Conservation (phyloP, 2,329 filamentous ascomycete species). For the Sodiomyces alkalinus region DNA sequence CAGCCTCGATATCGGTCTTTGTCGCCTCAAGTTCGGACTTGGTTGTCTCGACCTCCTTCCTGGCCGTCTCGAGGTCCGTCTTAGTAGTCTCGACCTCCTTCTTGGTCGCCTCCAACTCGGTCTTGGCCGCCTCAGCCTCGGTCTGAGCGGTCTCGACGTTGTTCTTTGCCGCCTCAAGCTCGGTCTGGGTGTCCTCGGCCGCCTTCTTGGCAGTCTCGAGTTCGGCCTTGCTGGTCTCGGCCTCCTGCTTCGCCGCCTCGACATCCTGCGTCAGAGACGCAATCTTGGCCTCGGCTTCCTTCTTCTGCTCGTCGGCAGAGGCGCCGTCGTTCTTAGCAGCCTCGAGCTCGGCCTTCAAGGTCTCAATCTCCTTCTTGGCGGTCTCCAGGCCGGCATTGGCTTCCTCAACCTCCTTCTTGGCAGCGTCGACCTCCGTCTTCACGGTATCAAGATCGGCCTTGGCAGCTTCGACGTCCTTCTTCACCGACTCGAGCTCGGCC, state of each 20-base stretch:
- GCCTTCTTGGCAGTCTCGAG: constrained; percentile 7
- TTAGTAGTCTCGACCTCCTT: constrained; percentile 12
- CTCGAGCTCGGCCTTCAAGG: constrained; percentile 1
- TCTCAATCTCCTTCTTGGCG: no score
- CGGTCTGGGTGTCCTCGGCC: constrained; percentile 6
- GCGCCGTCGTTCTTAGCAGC: constrained; percentile 1
- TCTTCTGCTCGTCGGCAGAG: constrained; percentile 13
- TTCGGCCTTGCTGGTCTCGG: not conserved
- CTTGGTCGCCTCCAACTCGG: constrained; percentile 6
- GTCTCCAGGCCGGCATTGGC: not conserved
- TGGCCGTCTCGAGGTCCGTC: constrained; percentile 2
- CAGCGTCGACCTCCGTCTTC: not conserved
- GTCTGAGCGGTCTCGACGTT: not conserved
- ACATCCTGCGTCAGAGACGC: not conserved
- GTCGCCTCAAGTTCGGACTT: constrained; percentile 10
- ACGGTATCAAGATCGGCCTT: constrained; percentile 9
- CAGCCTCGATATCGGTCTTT: constrained; percentile 14
- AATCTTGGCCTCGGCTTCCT: constrained; percentile 7
- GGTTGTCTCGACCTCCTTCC: not conserved
- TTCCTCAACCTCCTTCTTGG: constrained; percentile 5
- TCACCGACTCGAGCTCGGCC: constrained; percentile 4
- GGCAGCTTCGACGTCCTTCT: constrained; percentile 9
- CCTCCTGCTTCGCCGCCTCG: not conserved
- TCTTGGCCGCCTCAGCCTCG: constrained; percentile 12
- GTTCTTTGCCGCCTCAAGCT: not conserved